phyloP scores from a whole-genome alignment of 176 grass and related monocot genomes.

The Dendrocalamus sinicus region DNA sequence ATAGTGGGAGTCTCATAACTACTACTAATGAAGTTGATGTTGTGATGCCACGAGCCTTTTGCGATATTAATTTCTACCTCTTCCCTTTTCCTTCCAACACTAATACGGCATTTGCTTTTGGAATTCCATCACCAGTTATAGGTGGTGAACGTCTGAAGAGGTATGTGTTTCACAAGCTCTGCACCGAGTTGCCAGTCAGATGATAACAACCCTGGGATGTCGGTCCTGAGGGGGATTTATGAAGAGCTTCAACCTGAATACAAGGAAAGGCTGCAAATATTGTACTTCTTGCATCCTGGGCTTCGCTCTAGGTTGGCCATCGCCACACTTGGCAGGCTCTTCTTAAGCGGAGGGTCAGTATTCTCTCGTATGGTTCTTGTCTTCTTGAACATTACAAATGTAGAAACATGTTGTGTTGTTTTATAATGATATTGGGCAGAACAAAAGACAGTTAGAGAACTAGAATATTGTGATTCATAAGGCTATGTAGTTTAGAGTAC shows the following conservation, averaged over 20 bases:
- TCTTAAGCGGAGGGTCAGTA: conserved; percentile 85
- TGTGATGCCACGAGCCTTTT: too few relatives aligned
- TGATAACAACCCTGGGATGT: conserved; percentile 95
- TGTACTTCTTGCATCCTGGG: conserved; percentile 90
- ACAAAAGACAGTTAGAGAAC: background rate
- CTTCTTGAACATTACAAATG: background rate
- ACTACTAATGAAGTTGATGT: too few relatives aligned
- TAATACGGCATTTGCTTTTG: conserved; percentile 20
- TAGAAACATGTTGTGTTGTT: background rate
- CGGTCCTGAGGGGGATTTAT: conserved; percentile 80
- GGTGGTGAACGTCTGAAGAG: conserved; percentile 78
- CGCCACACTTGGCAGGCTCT: conserved; percentile 82
- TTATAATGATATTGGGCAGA: background rate
- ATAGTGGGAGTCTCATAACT: too few relatives aligned
- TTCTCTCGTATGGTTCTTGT: background rate
- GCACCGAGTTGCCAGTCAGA: conserved; percentile 68
- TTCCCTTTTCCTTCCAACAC: too few relatives aligned
- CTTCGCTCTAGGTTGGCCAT: conserved; percentile 74
- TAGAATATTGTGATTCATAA: background rate
- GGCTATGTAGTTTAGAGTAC: conserved; percentile 14
- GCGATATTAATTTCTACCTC: too few relatives aligned
- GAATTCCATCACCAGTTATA: conserved; percentile 73
- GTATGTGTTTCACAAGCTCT: conserved; percentile 73
- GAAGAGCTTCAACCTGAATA: conserved; percentile 76
- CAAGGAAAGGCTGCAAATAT: conserved; percentile 75